Evolutionary conservation across 2,329 filamentous ascomycete species (phyloP).

Genomic region (Stachybotrys chartarum): DNA sequence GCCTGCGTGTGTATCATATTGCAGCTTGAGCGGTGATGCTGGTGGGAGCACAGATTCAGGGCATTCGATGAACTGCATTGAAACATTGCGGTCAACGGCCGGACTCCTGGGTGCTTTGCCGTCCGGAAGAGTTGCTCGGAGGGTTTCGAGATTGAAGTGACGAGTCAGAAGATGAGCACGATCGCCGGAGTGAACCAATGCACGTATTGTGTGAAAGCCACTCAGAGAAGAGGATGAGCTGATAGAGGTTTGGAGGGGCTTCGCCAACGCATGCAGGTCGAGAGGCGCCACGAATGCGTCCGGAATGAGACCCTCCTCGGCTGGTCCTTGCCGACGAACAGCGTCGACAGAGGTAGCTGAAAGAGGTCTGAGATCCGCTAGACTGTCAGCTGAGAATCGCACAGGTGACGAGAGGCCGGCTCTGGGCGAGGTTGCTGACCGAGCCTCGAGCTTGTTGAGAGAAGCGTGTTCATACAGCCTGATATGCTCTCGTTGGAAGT

Average conservation of each 20-base stretch:
- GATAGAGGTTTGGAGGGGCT: background rate
- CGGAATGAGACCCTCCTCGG: background rate
- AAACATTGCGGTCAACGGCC: background rate
- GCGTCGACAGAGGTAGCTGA: background rate
- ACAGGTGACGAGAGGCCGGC: background rate
- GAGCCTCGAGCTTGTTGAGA: background rate
- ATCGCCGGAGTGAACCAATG: constrained; percentile 22
- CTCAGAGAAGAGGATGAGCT: background rate
- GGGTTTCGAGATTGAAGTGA: constrained; percentile 40
- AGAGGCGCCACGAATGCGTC: constrained; percentile 15
- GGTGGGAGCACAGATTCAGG: background rate
- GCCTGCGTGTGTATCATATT: background rate
- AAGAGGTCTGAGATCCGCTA: background rate
- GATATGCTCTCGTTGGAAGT: background rate
- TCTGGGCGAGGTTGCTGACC: background rate
- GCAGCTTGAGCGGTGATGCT: background rate
- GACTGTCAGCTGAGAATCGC: background rate
- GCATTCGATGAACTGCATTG: background rate
- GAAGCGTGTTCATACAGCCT: background rate
- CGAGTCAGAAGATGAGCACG: constrained; percentile 40
- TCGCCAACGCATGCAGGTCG: constrained; percentile 8
- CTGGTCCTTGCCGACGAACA: background rate
- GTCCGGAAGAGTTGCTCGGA: constrained; percentile 38
- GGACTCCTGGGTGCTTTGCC: constrained; percentile 9
- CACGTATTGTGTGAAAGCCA: constrained; percentile 15